Evolutionary conservation across 1,284 basidiomycete genomes (phyloP), one percentile per base, ranked within the genome.

Genomic region (Stereum hirsutum): DNA sequence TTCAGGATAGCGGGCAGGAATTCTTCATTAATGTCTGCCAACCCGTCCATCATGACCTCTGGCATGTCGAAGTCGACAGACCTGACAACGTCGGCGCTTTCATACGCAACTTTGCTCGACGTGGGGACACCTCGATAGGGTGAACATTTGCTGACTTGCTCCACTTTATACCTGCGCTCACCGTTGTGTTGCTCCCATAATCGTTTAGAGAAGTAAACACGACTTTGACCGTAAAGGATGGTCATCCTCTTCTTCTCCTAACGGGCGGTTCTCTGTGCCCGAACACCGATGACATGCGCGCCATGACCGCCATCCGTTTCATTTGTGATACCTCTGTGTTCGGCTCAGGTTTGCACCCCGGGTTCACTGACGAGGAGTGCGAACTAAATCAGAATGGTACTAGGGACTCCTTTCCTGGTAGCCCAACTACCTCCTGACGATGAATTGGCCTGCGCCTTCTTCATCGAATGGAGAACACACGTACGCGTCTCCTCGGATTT

Each of bases 101-200:
- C 50, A 69, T 78, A 36, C 69, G 76, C 35, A 70, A 68, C 43
- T n/a, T n/a, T n/a, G n/a, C n/a, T n/a, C 73, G 63, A 30, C 81
- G 75, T 47, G 75, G 80, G 0, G 80, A 85, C 57, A 78, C 88
- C 59, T 77, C 76, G 6, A 69, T 89, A 30, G 86, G 86, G 83
- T 83, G 53, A 51, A 77, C 57, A 23, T 14, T 23, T n/a, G 6
- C 15, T n/a, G 14, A 24, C 12, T 19, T 43, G 14, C 12, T 34
- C 32, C 28, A 43, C 20, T 34, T n/a, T 20, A 15, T 12, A 40
- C 11, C 0, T 33, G 8, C 21, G 17, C n/a, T 32, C 30, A 20
- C 10, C n/a, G n/a, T n/a, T n/a, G 28, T 12, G 3, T 14, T 25
- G 21, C 39, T 12, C 19, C 11, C 36, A 15, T 11, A 11, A 36